Base-by-base conservation (phyloP, 768 basidiomycete genomes). In the Lactarius tabidus region DNA sequence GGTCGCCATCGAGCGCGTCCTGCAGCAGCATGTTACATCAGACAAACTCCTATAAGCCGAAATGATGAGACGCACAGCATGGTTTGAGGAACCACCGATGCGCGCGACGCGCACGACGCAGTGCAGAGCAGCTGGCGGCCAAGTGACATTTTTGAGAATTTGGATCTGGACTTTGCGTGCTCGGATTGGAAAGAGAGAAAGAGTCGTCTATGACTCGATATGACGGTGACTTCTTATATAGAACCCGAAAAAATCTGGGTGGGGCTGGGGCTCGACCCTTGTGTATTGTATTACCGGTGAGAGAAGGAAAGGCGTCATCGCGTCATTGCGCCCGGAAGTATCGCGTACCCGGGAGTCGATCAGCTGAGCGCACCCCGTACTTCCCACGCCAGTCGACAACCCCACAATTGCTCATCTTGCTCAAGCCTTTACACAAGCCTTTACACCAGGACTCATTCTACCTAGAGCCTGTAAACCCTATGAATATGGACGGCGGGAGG, bases 1-100 rank as follows among this genome's bases (percentile, higher is more conserved):
- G 33, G 68, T 67, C n/a, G 66, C 39, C 45, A 69, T 59, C 17
- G 60, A 52, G 33, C 68, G 68, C 4, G 29, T 41, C 53, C 65
- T 62, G 65, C 4, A 3, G 6, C 38, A 28, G 8, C 8, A 10
- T 9, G 39, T 23, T 5, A 35, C 33, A 45, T 66, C 1, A 29
- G 38, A 45, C 1, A n/a, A 17, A 43, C 15, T 2, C 26, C 38
- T 18, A 1, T 18, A 14, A 8, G 35, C 17, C 20, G 41, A 28
- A 23, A 20, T 31, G 14, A 31, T 29, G 15, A 17, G 33, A 61
- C 60, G 17, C 3, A 58, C 65, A 38, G 26, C 7, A 18, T 33
- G 3, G 8, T 18, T 52, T 51, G 29, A 2, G 60, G 36, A 31
- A 45, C n/a, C 2, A 53, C 26, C 7, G 56, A 51, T 26, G 0